Conservation (phyloP, 352 stramenopile genomes). For the Phytopythium sindhum region DNA sequence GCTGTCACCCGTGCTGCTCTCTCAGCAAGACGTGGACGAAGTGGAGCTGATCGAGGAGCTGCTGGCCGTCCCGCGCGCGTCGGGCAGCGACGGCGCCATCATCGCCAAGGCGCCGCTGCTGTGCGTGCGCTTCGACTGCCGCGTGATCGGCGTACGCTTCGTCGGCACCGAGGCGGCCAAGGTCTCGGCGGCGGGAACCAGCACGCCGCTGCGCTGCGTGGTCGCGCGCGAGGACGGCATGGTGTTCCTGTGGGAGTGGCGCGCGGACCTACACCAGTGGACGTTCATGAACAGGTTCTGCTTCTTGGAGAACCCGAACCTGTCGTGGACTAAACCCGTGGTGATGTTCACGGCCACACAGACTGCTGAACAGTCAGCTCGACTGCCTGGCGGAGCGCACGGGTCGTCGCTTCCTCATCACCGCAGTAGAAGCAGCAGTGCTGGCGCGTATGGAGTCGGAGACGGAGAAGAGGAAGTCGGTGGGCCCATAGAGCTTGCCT, state of each 20-base stretch:
- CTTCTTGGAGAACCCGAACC: constrained; percentile 78
- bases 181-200: constrained; percentile 4
- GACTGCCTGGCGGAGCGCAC: not conserved
- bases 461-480: constrained; percentile 12
- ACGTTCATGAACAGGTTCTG: constrained; percentile 80
- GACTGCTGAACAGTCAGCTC: not conserved
- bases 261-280: constrained; percentile 72
- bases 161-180: constrained; percentile 7
- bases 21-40: constrained; percentile 51
- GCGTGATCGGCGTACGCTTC: constrained; percentile 56
- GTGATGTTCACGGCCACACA: constrained; percentile 48
- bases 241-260: constrained; percentile 85
- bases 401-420: not conserved
- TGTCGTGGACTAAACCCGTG: constrained; percentile 78
- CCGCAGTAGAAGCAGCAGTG: not conserved
- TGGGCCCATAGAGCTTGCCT: constrained; percentile 57
- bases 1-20: constrained; percentile 5
- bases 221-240: constrained; percentile 75
- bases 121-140: constrained; percentile 71
- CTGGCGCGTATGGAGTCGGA: not conserved
- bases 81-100: constrained; percentile 59
- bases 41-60: constrained; percentile 71
- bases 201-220: constrained; percentile 55
- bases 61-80: constrained; percentile 37
- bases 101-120: constrained; percentile 66